Percentiles rank a stretch among this genome's conserved stretches.
Conservation (phyloP, 495 filamentous ascomycete genomes). For the Daldinia loculata region DNA sequence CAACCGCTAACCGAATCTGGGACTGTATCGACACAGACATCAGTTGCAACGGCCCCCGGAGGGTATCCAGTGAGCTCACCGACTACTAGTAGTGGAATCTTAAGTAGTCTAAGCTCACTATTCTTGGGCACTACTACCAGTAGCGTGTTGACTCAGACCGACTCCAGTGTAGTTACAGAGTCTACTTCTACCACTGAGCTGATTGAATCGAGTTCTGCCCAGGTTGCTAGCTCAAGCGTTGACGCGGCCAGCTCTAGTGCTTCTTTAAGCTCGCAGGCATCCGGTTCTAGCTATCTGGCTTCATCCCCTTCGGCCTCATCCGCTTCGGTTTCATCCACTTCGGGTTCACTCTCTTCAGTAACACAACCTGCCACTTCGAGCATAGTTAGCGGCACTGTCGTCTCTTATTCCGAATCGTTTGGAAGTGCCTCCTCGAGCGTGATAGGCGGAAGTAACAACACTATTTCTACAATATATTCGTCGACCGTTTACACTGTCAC, state of each 20-base stretch:
- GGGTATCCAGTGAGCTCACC: constrained; percentile 31
- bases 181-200: neutral
- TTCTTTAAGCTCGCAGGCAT: constrained; percentile 12
- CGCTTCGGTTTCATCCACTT: constrained; percentile 15
- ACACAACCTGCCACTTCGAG: constrained; percentile 13
- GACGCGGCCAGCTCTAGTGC: constrained; percentile 7
- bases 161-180: neutral
- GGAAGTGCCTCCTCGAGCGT: constrained; percentile 10
- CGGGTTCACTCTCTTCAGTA: constrained; percentile 13
- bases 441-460: constrained; percentile 22
- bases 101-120: constrained; percentile 43
- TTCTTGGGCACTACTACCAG: constrained; percentile 38
- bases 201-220: constrained; percentile 4
- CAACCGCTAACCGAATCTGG: constrained; percentile 7
- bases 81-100: constrained; percentile 35
- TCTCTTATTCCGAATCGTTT: constrained; percentile 26
- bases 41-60: neutral
- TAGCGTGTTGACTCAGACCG: neutral
- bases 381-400: constrained; percentile 7
- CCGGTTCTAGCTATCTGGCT: constrained; percentile 13
- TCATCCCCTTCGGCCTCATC: constrained; percentile 30
- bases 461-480: constrained; percentile 66
- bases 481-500: constrained; percentile 67
- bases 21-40: neutral
- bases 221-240: constrained; percentile 3